Base-by-base conservation (phyloP, 2,329 filamentous ascomycete species). In the Neonectria hederae region DNA sequence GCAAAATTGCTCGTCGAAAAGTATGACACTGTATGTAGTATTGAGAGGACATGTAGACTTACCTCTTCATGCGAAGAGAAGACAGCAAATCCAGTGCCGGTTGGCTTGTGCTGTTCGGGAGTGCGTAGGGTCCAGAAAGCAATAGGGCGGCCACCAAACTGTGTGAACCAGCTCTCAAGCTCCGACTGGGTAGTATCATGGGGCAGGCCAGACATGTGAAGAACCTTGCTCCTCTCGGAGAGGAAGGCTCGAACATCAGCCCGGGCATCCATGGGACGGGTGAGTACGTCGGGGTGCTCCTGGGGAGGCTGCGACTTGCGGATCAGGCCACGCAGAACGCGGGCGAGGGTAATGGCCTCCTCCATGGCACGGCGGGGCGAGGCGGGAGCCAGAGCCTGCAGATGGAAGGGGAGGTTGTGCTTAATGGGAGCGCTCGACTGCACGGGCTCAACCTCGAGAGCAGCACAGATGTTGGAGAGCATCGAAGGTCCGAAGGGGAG, bases 1-100 rank as follows among this genome's bases (percentile, higher is more conserved):
- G 5, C n/a, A 3, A 19, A 13, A 19, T 30, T 19, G 8, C 48
- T 14, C 9, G 2, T 32, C 48, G 26, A 51, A 32, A 21, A 10
- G 28, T n/a, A 51, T 3, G 5, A 10, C 10, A 30, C 2, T 7
- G 7, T 19, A n/a, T 22, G n/a, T 13, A 32, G 26, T 14, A 13
- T 51, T 11, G 22, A 21, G 13, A n/a, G n/a, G n/a, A 32, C 6
- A 32, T 51, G 22, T 30, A n/a, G 24, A 60, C 90, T 83, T 83
- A 97, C 94, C 90, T 99, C 96, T 85, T 99, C 96, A 77, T 99
- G 96, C 51, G 95, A 98, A 68, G 96, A 98, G 78, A 99, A 99
- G 61, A 99, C 95, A 54, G 96, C 96, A 80, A 99, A 99, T 58
- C 96, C 96, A 59, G 95, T 97, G 46, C 96, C 96, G 10, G 96